Base-by-base conservation (phyloP, 805 yeast species). In the Saturnispora ahearnii region DNA sequence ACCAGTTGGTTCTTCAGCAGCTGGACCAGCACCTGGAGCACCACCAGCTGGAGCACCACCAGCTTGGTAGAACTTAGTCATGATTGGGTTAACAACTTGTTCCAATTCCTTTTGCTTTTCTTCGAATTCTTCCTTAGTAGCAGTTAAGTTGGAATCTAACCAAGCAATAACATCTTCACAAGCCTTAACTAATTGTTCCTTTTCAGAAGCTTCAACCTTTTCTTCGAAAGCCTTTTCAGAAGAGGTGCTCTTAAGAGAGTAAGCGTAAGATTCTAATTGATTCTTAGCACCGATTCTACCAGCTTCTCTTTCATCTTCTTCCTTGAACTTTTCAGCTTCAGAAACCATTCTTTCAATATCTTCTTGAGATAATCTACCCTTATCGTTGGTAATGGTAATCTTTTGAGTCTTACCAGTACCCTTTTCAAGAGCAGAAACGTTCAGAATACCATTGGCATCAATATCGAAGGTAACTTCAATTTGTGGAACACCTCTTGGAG, bases 41-140 rank as follows among this genome's bases (percentile, higher is more conserved):
- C 55, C 77, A 62, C 77, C 77, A 55, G 73, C 76, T 64, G 88
- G 89, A 62, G 83, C 84, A 70, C 88, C 95, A 70, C 89, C 95
- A 60, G 84, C 89, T 72, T 87, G 93, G 83, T 91, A 91, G 79
- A 93, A 88, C 80, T 90, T 88, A 70, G 88, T 80, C 88, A 90
- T 84, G 74, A 90, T 87, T 71, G 97, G 97, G 80, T 90, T 90
- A 60, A 96, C 96, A 72, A 84, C 77, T 61, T 80, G 84, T 78
- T 91, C 97, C 65, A 90, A 82, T 74, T 89, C 96, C 83, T 90
- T 90, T 78, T 89, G 95, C 77, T 79, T 84, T 73, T 85, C 96
- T 66, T 81, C 77, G 71, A 73, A 90, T 78, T 90, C 98, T 68
- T 91, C 97, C 53, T 87, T 80, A 49, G 96, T 70, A 61, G 96